phyloP scores from a whole-genome alignment of 2,329 filamentous ascomycete genomes.

The Coniella vitis region DNA sequence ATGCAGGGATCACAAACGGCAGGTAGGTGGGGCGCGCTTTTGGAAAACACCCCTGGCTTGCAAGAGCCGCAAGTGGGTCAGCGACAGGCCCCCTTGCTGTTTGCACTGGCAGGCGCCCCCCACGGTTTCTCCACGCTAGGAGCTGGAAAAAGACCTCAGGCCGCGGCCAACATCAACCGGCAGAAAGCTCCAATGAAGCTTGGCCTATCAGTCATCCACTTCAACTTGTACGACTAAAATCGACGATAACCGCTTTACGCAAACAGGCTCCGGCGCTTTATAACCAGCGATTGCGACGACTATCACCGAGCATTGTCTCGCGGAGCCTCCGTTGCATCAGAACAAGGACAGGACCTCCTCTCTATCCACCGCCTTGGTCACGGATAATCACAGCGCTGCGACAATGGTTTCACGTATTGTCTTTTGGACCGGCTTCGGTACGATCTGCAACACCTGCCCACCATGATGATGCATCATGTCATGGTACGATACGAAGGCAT shows the following conservation, averaged over 20 bases:
- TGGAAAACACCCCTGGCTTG: not conserved
- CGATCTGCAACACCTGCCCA: constrained; percentile 23
- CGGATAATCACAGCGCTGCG: constrained; percentile 15
- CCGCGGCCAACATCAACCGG: constrained; percentile 9
- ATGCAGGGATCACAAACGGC: constrained; percentile 10
- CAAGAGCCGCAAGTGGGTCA: constrained; percentile 16
- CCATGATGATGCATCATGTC: constrained; percentile 5
- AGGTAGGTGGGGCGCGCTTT: not conserved
- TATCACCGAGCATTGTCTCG: constrained; percentile 4
- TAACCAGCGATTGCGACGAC: constrained; percentile 3
- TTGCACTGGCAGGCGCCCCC: not conserved
- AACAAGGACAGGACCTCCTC: constrained; percentile 4
- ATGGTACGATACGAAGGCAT: too few relatives aligned
- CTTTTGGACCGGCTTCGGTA: constrained; percentile 92
- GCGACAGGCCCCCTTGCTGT: not conserved
- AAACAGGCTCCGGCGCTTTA: not conserved
- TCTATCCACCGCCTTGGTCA: constrained; percentile 1
- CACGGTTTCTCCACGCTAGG: not conserved
- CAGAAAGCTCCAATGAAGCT: constrained; percentile 10
- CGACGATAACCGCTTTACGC: not conserved
- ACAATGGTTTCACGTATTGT: constrained; percentile 60
- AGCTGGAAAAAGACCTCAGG: constrained; percentile 15
- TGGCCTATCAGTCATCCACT: constrained; percentile 10
- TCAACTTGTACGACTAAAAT: not conserved
- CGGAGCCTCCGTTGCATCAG: constrained; percentile 3